A percentile compares a stretch with the other conserved stretches of the same genome.
Conservation (phyloP, 1,139 yeast genomes). For the Diutina pseudorugosa region DNA sequence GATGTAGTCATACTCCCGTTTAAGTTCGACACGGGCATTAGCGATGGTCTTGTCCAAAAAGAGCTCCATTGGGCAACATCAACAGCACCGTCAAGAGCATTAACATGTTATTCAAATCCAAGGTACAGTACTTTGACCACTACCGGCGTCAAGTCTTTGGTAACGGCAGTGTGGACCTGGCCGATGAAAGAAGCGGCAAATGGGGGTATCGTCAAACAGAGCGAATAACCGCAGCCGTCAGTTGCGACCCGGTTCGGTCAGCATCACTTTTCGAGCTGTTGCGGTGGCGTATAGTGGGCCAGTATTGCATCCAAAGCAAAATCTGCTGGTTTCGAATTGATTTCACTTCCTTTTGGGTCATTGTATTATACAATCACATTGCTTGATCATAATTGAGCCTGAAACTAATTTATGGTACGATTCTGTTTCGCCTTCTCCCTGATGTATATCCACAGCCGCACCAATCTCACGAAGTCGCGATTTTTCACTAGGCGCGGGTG, state of each 20-base stretch:
- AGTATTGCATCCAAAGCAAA: conserved; percentile 78
- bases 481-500: background rate
- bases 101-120: conserved; percentile 77
- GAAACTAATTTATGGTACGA: too few species aligned
- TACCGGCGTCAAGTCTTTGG: conserved; percentile 51
- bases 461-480: background rate
- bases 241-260: conserved; percentile 58
- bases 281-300: conserved; percentile 94
- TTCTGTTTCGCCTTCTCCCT: background rate
- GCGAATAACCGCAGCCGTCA: conserved; percentile 67
- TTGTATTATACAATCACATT: too few species aligned
- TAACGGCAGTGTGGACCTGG: conserved; percentile 81
- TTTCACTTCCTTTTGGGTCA: too few species aligned
- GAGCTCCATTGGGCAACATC: conserved; percentile 83
- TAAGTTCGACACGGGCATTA: conserved; percentile 83
- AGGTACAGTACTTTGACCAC: conserved; percentile 98
- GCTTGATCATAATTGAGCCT: too few species aligned
- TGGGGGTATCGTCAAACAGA: conserved; percentile 75
- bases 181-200: conserved; percentile 98
- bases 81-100: conserved; percentile 78
- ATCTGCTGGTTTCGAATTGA: conserved; percentile 72
- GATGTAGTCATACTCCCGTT: conserved; percentile 95
- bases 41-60: conserved; percentile 87
- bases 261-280: conserved; percentile 76
- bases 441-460: background rate